phyloP scores from a whole-genome alignment of 768 basidiomycete genomes.

The Tremella mesenterica region DNA sequence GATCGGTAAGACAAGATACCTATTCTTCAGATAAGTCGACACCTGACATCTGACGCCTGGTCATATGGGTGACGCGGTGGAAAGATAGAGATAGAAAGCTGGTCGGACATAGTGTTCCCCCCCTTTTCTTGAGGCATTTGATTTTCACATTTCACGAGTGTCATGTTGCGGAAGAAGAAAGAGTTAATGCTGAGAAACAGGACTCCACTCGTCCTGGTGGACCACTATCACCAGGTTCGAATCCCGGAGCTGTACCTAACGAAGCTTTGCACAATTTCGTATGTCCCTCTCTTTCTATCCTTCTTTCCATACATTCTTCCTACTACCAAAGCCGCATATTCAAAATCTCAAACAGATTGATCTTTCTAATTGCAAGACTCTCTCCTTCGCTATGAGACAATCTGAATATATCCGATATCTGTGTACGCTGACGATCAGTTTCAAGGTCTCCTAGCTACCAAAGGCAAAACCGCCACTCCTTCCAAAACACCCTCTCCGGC shows the following conservation, averaged over 20 bases:
- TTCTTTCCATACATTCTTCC: background rate
- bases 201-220: constrained; percentile 21
- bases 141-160: background rate
- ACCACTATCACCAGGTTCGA: constrained; percentile 14
- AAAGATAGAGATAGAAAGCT: too few species aligned
- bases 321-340: background rate
- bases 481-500: background rate
- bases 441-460: constrained; percentile 26
- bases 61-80: too few species aligned
- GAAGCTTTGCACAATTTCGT: constrained; percentile 43
- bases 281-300: constrained; percentile 4
- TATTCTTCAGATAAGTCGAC: too few species aligned
- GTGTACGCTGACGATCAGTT: constrained; percentile 9
- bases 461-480: constrained; percentile 12
- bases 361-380: background rate
- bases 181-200: constrained; percentile 2
- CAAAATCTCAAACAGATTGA: background rate
- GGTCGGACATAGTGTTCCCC: too few species aligned
- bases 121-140: too few species aligned
- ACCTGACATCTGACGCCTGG: too few species aligned
- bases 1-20: too few species aligned
- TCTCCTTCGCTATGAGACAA: background rate
- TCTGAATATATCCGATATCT: background rate
- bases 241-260: constrained; percentile 27
- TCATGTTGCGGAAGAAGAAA: background rate